Percentiles rank a stretch among this genome's conserved stretches.
Evolutionary conservation across 1,139 yeast genomes (phyloP).

Genomic region (Debaryomyces psychrophilus): DNA sequence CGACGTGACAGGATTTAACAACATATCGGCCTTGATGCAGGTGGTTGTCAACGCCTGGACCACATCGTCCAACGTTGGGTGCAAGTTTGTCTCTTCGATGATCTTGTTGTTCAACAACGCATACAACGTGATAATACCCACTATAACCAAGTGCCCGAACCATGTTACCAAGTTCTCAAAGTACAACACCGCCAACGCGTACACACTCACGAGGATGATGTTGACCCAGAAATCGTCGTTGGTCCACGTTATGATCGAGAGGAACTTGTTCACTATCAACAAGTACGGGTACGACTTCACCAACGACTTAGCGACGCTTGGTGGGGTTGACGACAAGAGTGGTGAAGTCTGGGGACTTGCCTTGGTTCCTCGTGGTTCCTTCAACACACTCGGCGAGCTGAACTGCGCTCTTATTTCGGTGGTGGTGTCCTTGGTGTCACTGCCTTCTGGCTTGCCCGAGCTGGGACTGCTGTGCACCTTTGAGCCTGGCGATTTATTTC

Average conservation of each 20-base stretch:
- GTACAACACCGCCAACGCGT: constrained; percentile 65
- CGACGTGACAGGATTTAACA: constrained; percentile 75
- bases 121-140: constrained; percentile 66
- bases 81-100: constrained; percentile 56
- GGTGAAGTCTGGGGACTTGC: constrained; percentile 60
- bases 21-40: constrained; percentile 73
- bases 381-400: constrained; percentile 9
- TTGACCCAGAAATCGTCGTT: constrained; percentile 82
- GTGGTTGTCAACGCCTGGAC: constrained; percentile 80
- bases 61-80: constrained; percentile 87
- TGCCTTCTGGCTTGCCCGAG: constrained; percentile 6
- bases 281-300: constrained; percentile 84
- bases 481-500: constrained; percentile 6
- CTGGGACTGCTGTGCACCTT: constrained; percentile 7
- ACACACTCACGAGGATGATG: constrained; percentile 59
- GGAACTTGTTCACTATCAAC: constrained; percentile 64
- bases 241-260: constrained; percentile 89
- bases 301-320: constrained; percentile 82
- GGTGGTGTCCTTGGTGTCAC: constrained; percentile 6
- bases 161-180: constrained; percentile 73
- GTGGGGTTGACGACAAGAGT: constrained; percentile 80
- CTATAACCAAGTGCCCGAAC: constrained; percentile 78
- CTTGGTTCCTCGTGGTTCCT: constrained; percentile 2
- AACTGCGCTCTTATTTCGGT: constrained; percentile 20
- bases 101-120: constrained; percentile 59